Percentiles rank a stretch among this genome's conserved stretches.
These are phyloP conservation scores for Rehmannia glutinosa DNA, from an alignment of 257 asterid species.

Conservation along the genomic window DNA sequence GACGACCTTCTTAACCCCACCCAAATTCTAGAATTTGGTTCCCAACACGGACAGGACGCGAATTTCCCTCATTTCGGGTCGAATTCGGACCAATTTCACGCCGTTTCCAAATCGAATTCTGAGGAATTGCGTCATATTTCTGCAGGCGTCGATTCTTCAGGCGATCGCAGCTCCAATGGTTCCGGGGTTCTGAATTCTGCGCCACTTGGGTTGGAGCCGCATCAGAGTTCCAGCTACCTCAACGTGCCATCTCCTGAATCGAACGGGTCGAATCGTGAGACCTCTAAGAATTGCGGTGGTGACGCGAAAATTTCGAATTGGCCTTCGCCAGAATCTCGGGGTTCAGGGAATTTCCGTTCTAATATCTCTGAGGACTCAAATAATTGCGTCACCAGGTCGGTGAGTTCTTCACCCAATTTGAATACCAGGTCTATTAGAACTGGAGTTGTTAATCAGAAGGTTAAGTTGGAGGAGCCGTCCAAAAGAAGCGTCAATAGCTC, in stretches of 20 bases:
- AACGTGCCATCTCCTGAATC: constrained; percentile 60
- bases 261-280: constrained; percentile 43
- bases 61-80: constrained; percentile 16
- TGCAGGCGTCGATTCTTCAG: constrained; percentile 11
- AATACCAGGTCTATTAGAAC: constrained; percentile 24
- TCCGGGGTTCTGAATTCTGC: constrained; percentile 32
- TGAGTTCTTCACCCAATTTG: constrained; percentile 37
- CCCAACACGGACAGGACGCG: constrained; percentile 20
- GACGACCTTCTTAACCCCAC: constrained; percentile 28
- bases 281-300: constrained; percentile 22
- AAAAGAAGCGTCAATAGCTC: constrained; percentile 19
- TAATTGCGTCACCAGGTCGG: constrained; percentile 27
- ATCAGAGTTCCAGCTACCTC: constrained; percentile 32
- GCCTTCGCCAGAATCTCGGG: constrained; percentile 60
- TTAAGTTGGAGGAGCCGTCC: constrained; percentile 28
- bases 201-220: constrained; percentile 24
- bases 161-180: constrained; percentile 31
- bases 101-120: constrained; percentile 24
- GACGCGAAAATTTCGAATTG: constrained; percentile 37
- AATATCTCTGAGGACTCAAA: constrained; percentile 46
- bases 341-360: constrained; percentile 50
- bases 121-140: constrained; percentile 29
- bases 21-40: constrained; percentile 2
- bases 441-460: constrained; percentile 32
- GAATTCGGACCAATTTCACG: constrained; percentile 16